Evolutionary conservation across 306 rosid species (phyloP).

Genomic region (Corylus heterophylla): DNA sequence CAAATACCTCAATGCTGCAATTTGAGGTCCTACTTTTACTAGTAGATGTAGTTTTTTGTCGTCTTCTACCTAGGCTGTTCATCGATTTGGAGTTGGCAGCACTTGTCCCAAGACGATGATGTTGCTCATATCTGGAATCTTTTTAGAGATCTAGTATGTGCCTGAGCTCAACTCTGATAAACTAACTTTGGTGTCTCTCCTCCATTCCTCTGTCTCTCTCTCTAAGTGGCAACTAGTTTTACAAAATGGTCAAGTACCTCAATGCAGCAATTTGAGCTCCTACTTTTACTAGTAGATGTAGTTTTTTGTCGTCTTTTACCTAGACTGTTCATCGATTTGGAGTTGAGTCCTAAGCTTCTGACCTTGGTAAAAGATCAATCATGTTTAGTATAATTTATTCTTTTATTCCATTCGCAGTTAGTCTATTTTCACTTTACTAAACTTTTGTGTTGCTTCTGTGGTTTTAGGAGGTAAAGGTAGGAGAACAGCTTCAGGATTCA

Average conservation of each 20-base stretch:
- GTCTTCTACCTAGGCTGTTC: no score
- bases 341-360: background rate
- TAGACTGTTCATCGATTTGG: background rate
- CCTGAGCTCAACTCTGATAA: background rate
- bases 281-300: background rate
- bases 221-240: background rate
- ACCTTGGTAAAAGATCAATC: background rate
- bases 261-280: background rate
- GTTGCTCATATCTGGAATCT: background rate
- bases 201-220: background rate
- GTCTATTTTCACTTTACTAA: conserved; percentile 8
- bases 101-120: no score
- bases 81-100: no score
- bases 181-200: background rate
- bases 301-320: background rate
- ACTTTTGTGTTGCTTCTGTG: conserved; percentile 15
- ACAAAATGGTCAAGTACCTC: background rate
- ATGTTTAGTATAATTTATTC: background rate
- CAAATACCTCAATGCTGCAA: background rate
- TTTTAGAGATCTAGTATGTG: background rate
- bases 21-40: background rate
- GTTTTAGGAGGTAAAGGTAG: conserved; percentile 83
- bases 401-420: background rate
- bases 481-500: conserved; percentile 80
- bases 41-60: background rate